Base-by-base conservation (phyloP, 2,329 filamentous ascomycete species). In the Dothistroma pini region DNA sequence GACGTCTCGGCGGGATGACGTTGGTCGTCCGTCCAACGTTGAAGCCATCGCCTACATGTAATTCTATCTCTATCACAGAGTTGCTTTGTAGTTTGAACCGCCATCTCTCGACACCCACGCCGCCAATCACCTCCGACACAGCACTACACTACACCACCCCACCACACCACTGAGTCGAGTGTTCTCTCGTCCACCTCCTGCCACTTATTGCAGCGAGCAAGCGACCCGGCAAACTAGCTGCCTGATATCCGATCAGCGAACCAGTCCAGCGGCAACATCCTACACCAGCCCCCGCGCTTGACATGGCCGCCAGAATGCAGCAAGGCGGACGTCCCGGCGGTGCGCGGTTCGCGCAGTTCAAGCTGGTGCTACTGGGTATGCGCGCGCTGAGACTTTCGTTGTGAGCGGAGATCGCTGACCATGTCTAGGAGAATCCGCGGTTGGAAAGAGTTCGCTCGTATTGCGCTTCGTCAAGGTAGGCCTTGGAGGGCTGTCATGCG, bases 361-460 rank as follows among this genome's bases (percentile, higher is more conserved):
- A 99, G 84, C 86, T 99, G 72, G 95, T 99, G 68, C 83, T 99
- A 75, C 84, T 99, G 68, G 95, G 95, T 97, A 85, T 70, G 89
- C 53, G 38, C 25, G 54, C 11, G n/a, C 4, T 16, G 32, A 52
- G 41, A 49, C 11, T 19, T 9, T 25, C 8, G 51, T 52, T n/a
- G 21, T 47, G 22, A 54, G 41, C 34, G 16, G 21, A 22, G 8
- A 16, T 63, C 53, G 65, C 83, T 74, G 55, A 66, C 60, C 60
- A 60, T 66, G 58, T 69, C 55, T 75, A 97, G 93, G 95, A 77
- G 95, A 99, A 83, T 99, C 95, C 70, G 95, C 95, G 62, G 95
- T 99, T 61, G 95, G 95, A 88, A 99, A 99, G 93, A 97, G 93
- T 81, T 99, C 95, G 68, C 89, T 99, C 78, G 95, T 99, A 60